phyloP scores from a whole-genome alignment of 768 basidiomycete species.

The Tylopilus subfusipes region DNA sequence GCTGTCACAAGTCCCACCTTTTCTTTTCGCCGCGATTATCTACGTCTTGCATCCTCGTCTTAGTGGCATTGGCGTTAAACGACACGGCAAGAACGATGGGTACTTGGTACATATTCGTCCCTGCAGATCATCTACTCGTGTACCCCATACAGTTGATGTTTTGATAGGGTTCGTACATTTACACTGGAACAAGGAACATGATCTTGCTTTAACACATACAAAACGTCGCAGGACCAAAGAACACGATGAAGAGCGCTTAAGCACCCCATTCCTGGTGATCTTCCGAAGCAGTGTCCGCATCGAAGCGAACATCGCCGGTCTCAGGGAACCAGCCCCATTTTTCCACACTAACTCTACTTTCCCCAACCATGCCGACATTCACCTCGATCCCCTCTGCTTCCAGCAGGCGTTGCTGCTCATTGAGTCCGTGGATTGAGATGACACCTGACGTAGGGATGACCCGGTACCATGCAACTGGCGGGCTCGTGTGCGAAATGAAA shows the following conservation, averaged over 20 bases:
- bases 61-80: slow-evolving; percentile 66
- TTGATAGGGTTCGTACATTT: slow-evolving; percentile 29
- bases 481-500: slow-evolving; percentile 54
- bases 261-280: slow-evolving; percentile 12
- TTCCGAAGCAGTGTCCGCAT: not conserved
- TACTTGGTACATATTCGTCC: slow-evolving; percentile 24
- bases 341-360: slow-evolving; percentile 49
- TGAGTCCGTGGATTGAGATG: slow-evolving; percentile 51
- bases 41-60: slow-evolving; percentile 45
- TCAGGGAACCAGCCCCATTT: slow-evolving; percentile 62
- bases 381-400: slow-evolving; percentile 78
- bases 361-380: slow-evolving; percentile 44
- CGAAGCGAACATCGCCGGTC: not conserved
- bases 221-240: too few species aligned
- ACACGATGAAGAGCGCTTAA: not conserved
- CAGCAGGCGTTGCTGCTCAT: slow-evolving; percentile 58
- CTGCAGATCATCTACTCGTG: slow-evolving; percentile 60
- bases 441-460: slow-evolving; percentile 64
- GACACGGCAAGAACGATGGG: slow-evolving; percentile 50
- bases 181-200: not conserved
- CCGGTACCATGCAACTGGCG: slow-evolving; percentile 76
- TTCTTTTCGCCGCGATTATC: slow-evolving; percentile 54
- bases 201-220: too few species aligned
- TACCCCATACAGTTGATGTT: slow-evolving; percentile 42
- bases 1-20: not conserved